A percentile compares a stretch with the other conserved stretches of the same genome.
Conservation (phyloP, 352 stramenopile genomes). For the Pythium plurisporium region DNA sequence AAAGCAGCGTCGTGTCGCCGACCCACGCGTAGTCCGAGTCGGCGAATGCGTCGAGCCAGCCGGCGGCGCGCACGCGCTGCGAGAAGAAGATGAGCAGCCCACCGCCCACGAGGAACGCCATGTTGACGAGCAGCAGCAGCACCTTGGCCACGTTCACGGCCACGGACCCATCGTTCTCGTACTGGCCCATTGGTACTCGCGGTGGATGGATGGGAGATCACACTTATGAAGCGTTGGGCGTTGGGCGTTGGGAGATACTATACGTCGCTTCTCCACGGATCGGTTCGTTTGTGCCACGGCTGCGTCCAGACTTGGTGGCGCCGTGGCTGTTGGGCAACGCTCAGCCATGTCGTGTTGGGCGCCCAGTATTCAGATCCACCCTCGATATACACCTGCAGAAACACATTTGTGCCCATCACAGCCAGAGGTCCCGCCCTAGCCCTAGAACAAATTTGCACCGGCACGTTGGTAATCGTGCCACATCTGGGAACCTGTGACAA, state of each 20-base stretch:
- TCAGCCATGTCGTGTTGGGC: no score
- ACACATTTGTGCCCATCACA: no score
- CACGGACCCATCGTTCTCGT: constrained; percentile 32
- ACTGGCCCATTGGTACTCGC: constrained; percentile 37
- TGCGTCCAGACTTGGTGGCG: no score
- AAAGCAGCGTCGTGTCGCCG: constrained; percentile 52
- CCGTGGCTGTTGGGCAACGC: no score
- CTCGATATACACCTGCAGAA: no score
- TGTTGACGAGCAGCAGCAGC: constrained; percentile 77
- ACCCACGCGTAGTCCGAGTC: constrained; percentile 66
- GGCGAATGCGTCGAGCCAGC: constrained; percentile 71
- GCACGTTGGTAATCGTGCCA: no score
- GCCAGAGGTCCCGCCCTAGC: neutral
- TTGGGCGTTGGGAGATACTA: neutral
- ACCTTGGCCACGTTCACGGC: constrained; percentile 76
- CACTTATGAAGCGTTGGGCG: neutral
- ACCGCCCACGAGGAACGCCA: constrained; percentile 75
- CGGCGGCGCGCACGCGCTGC: constrained; percentile 52
- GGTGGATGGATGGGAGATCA: neutral
- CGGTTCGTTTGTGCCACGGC: no score
- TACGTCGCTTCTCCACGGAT: no score
- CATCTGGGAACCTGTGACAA: neutral
- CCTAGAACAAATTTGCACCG: no score
- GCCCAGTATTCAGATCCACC: no score
- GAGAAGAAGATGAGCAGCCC: constrained; percentile 80